A percentile compares a stretch with the other conserved stretches of the same genome.
phyloP scores from a whole-genome alignment of 106 monocot genomes.

The Cymbidium sinense region DNA sequence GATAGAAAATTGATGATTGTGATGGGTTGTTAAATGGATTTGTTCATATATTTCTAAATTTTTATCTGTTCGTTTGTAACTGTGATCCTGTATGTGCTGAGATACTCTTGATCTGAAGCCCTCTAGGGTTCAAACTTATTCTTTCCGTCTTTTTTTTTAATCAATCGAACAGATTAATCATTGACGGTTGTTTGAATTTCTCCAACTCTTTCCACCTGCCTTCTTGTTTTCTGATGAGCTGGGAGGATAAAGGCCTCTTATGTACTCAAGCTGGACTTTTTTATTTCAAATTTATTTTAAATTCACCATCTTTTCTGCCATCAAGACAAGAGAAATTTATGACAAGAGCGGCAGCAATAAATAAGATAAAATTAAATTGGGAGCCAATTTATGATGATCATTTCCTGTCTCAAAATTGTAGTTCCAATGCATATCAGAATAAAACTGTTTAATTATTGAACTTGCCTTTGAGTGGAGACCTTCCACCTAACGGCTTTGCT shows the following conservation, averaged over 20 bases:
- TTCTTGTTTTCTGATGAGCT: neutral
- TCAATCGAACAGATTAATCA: neutral
- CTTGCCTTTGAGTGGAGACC: neutral
- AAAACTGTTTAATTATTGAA: too few species aligned
- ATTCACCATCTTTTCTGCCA: neutral
- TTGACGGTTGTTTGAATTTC: neutral
- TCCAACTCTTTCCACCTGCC: neutral
- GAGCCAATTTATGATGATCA: too few species aligned
- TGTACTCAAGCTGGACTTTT: too few species aligned
- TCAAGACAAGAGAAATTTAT: neutral
- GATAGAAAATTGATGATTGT: neutral
- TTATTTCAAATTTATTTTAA: neutral
- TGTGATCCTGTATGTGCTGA: neutral
- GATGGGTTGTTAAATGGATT: neutral
- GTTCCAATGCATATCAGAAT: too few species aligned
- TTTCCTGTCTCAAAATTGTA: too few species aligned
- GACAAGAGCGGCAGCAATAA: neutral
- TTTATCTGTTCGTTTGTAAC: neutral
- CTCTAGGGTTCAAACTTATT: neutral
- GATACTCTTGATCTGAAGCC: neutral
- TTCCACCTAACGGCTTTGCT: neutral
- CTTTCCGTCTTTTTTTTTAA: neutral
- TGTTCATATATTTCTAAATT: neutral
- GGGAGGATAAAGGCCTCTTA: neutral
- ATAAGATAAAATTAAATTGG: neutral